These are phyloP conservation scores for Leishmania braziliensis DNA, from an alignment of 208 protist genomes.

Conservation along the genomic window DNA sequence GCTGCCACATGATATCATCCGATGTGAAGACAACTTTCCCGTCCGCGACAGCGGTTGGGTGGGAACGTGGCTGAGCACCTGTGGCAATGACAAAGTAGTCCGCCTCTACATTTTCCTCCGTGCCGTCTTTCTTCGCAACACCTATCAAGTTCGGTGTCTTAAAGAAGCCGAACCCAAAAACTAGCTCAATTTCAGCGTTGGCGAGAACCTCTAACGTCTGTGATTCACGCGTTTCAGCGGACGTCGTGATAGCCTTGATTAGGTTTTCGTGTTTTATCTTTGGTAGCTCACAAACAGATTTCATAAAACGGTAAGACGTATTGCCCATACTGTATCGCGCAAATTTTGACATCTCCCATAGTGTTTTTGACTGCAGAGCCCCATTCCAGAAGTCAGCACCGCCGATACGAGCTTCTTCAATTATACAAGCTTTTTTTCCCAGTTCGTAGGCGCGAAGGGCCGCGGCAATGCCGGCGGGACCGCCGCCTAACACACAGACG, in stretches of 20 bases:
- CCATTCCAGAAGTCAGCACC: slow-evolving; percentile 92
- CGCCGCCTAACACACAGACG: slow-evolving; percentile 89
- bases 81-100: slow-evolving; percentile 91
- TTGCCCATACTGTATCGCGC: slow-evolving; percentile 52
- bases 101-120: slow-evolving; percentile 53
- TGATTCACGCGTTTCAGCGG: slow-evolving; percentile 67
- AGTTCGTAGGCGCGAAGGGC: slow-evolving; percentile 81
- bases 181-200: slow-evolving; percentile 48
- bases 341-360: slow-evolving; percentile 93
- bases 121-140: slow-evolving; percentile 43
- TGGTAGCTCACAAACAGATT: slow-evolving; percentile 48
- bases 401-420: slow-evolving; percentile 78
- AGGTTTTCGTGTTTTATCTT: slow-evolving; percentile 63
- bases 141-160: slow-evolving; percentile 48
- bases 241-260: slow-evolving; percentile 50
- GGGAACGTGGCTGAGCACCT: slow-evolving; percentile 76
- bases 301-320: slow-evolving; percentile 61
- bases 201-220: slow-evolving; percentile 73
- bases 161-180: slow-evolving; percentile 58
- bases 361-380: slow-evolving; percentile 87
- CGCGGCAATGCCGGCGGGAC: slow-evolving; percentile 81
- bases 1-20: slow-evolving; percentile 88
- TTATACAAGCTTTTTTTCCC: slow-evolving; percentile 76
- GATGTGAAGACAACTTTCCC: slow-evolving; percentile 87
- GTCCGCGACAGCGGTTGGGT: slow-evolving; percentile 71